These are phyloP conservation scores for Hypholoma fasciculare DNA, from an alignment of 768 basidiomycete genomes.

Conservation along the genomic window DNA sequence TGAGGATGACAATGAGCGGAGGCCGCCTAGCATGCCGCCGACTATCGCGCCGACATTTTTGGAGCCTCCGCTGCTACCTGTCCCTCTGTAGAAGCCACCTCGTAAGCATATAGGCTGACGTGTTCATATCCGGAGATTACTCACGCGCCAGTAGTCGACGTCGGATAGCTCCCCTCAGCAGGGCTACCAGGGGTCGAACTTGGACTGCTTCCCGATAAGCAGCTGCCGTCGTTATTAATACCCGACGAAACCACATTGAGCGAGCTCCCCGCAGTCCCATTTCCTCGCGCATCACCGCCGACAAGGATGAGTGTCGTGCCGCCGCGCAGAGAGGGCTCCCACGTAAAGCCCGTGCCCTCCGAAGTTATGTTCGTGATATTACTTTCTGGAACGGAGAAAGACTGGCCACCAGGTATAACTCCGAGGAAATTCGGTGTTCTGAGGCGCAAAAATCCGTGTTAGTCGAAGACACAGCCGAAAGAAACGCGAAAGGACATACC, in stretches of 20 bases:
- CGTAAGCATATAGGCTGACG: background rate
- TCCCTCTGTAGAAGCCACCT: slow-evolving; percentile 25
- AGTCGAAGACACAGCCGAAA: background rate
- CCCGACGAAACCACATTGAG: slow-evolving; percentile 56
- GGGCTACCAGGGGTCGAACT: slow-evolving; percentile 78
- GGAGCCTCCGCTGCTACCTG: slow-evolving; percentile 22
- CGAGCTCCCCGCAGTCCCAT: slow-evolving; percentile 68
- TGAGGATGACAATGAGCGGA: slow-evolving; percentile 39
- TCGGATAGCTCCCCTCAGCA: slow-evolving; percentile 73
- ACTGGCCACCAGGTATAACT: slow-evolving; percentile 78
- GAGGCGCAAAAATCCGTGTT: slow-evolving; percentile 20
- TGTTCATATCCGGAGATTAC: background rate
- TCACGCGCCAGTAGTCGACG: slow-evolving; percentile 38
- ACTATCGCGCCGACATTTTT: slow-evolving; percentile 51
- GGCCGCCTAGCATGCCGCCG: slow-evolving; percentile 61
- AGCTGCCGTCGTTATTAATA: slow-evolving; percentile 47
- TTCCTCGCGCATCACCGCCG: slow-evolving; percentile 66
- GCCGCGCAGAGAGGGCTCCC: slow-evolving; percentile 63
- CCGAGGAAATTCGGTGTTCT: slow-evolving; percentile 63
- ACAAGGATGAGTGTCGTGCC: slow-evolving; percentile 69
- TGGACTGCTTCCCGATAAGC: slow-evolving; percentile 61
- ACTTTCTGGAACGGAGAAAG: slow-evolving; percentile 61
- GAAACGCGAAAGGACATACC: slow-evolving; percentile 39
- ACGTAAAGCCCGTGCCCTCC: slow-evolving; percentile 66
- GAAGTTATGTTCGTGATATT: slow-evolving; percentile 39